A percentile compares a stretch with the other conserved stretches of the same genome.
Evolutionary conservation across 345 rosid species (phyloP).

Genomic region (Alliaria petiolata): DNA sequence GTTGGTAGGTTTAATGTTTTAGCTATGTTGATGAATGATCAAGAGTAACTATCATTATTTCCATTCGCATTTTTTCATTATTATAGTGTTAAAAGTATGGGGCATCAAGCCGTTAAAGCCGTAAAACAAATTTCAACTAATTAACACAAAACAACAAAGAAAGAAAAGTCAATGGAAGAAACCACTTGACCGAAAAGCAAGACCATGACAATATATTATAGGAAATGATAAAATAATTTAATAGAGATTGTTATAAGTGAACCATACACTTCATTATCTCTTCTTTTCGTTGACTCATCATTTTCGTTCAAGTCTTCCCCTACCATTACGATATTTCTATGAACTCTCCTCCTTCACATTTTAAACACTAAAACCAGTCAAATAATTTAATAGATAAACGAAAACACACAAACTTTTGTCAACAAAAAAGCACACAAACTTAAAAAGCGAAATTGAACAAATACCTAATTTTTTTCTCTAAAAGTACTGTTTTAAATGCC

Average conservation of each 20-base stretch:
- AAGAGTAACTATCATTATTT: background rate
- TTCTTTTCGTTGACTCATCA: constrained; percentile 16
- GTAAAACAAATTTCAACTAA: background rate
- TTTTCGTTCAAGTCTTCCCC: constrained; percentile 3
- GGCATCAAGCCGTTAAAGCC: background rate
- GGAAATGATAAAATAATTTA: background rate
- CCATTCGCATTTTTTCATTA: background rate
- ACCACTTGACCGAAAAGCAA: constrained; percentile 24
- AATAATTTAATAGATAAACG: background rate
- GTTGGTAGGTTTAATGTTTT: background rate
- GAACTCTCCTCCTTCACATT: constrained; percentile 18
- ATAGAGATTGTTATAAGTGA: background rate
- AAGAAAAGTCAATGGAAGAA: constrained; percentile 26
- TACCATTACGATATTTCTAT: background rate
- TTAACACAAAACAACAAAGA: background rate
- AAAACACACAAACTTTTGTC: background rate
- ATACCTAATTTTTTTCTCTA: background rate
- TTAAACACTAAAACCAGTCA: background rate
- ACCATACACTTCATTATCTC: constrained; percentile 22
- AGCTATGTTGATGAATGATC: background rate
- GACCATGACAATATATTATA: constrained; percentile 8
- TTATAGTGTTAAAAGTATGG: background rate
- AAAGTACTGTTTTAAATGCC: too few species aligned
- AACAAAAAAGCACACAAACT: too few species aligned
- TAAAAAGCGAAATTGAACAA: background rate